Base-by-base conservation (phyloP, 176 grass and related monocot genomes). In the Olyra latifolia region DNA sequence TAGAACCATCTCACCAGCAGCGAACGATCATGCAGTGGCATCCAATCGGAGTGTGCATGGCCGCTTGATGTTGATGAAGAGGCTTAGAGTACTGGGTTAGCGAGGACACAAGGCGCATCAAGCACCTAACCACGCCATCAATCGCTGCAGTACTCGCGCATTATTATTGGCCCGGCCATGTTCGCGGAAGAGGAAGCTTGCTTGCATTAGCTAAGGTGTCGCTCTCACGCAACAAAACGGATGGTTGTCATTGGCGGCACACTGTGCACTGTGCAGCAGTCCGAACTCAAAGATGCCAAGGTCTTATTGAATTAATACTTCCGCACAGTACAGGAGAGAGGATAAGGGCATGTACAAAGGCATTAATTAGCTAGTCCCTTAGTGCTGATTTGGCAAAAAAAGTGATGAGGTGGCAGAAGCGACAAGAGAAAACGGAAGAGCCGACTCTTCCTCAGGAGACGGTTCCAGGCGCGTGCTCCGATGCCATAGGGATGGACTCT, bases 121-220 rank as follows among this genome's bases (percentile, higher is more conserved):
- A 72, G 83, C 52, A 78, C 54, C 62, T 8, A 49, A 76, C 71
- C 25, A 77, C 53, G 80, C 52, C 52, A 38, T 61, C 75, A 60
- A 62, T 57, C 28, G 67, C 22, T 80, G 61, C 42, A 69, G 35
- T 8, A 20, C 53, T 30, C 20, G 43, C 62, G 76, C 62, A 80
- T 80, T 84, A 84, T 84, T 84, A 19, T 58, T 44, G 78, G 54
- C 17, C 22, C 75, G 46, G 81, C 81, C 87, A 88, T 88, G 75
- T 84, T 84, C 76, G 74, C 55, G 19, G 7, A 45, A 80, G 77
- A 81, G 38, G 87, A 57, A 76, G 76, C 62, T 69, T 48, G 45
- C 32, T 10, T 55, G 47, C 29, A 77, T 61, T 74, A 38, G 87
- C 59, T 88, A 60, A 25, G 75, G 19, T 22, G 87, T 80, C 81